Base-by-base conservation (phyloP, 306 rosid species). In the Arachis hypogaea region DNA sequence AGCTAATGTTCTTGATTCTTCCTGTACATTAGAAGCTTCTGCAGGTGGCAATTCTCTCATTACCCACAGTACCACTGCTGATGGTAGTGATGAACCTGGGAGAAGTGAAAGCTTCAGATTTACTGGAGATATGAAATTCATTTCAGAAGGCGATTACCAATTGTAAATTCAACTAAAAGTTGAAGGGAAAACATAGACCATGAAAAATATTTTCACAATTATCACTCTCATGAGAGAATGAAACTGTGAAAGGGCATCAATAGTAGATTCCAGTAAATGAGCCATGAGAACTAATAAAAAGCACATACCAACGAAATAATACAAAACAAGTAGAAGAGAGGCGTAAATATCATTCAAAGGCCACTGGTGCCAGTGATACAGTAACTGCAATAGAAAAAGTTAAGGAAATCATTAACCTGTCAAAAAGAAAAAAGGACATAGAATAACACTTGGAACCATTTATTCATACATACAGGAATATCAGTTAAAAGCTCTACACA, bases 1-100 rank as follows among this genome's bases (percentile, higher is more conserved):
- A 63, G 95, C 81, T 75, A 89, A 63, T 65, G 91, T 85, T 29
- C 82, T 74, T 38, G 91, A 76, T 78, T 84, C 97, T 85, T 89
- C 91, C 40, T 40, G 80, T 62, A 65, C 29, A 62, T 74, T 76
- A 83, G 74, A 63, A 64, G 85, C 68, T 81, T 84, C 77, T 7
- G 72, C 51, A 8, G 86, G 88, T 7, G 97, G 97, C 77, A 86
- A 74, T 78, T 94, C 98, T 84, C 96, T 86, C 95, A 85, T 86
- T 78, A 85, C 85, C 97, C 97, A 94, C 77, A 94, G 68, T 41
- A 94, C 72, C 69, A 84, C 78, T 28, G 90, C 93, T 58, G 96
- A 94, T 11, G 98, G 97, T 76, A 89, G 80, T 54, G 94, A 86
- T 69, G 93, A 84, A 82, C 98, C 98, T 94, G 86, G 78, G 79